These are phyloP conservation scores for Ophiocordyceps unilateralis DNA, from an alignment of 2,329 filamentous ascomycete species.

Conservation along the genomic window DNA sequence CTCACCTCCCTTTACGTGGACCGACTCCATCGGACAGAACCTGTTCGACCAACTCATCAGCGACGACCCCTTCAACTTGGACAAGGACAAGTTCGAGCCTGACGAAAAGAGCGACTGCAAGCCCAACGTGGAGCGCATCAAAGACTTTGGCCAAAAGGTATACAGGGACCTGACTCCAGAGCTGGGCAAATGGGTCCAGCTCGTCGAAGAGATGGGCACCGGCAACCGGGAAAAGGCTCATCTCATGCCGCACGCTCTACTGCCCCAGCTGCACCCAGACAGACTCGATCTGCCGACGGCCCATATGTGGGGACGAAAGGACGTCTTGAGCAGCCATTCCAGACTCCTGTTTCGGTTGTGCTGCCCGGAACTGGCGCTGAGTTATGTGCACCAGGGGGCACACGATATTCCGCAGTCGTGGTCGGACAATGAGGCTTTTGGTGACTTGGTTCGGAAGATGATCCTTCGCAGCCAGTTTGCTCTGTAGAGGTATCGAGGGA, in stretches of 20 bases:
- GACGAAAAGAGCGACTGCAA: neutral
- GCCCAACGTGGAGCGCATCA: neutral
- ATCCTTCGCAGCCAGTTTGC: slow-evolving; percentile 1
- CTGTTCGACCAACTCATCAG: neutral
- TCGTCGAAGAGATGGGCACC: neutral
- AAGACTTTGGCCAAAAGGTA: neutral
- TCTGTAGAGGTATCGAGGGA: too few species aligned
- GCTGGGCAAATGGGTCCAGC: neutral
- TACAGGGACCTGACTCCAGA: neutral
- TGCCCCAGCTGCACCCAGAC: neutral
- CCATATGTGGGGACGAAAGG: slow-evolving; percentile 1
- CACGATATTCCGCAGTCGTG: neutral
- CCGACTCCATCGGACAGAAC: neutral
- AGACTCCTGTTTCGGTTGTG: neutral
- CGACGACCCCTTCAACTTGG: neutral
- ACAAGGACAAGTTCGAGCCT: neutral
- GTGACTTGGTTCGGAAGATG: neutral
- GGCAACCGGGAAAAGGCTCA: neutral
- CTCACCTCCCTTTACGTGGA: neutral
- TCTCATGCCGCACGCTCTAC: neutral
- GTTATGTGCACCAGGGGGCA: neutral
- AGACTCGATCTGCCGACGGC: neutral
- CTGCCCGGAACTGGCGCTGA: neutral
- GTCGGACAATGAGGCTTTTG: neutral
- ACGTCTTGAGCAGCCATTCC: neutral